phyloP scores from a whole-genome alignment of 1,284 basidiomycete species.

The Trametes pubescens region DNA sequence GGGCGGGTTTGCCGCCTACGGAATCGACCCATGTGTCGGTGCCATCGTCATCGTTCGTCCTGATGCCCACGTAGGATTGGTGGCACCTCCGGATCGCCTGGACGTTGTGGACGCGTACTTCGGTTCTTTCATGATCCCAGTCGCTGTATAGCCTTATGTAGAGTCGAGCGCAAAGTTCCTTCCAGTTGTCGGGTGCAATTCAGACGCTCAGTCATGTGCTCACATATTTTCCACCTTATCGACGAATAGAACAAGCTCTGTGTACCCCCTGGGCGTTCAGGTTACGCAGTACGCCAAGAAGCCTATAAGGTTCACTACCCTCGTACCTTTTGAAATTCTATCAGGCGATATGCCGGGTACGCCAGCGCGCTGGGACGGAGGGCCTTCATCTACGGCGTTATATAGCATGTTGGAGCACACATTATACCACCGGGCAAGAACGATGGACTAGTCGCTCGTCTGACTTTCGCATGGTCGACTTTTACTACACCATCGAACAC shows the following conservation, averaged over 20 bases:
- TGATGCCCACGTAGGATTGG: conserved; percentile 73
- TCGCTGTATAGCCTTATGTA: not conserved
- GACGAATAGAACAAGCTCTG: not conserved
- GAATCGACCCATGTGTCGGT: conserved; percentile 59
- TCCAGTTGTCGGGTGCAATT: not conserved
- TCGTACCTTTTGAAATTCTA: no score
- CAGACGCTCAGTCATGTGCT: not conserved
- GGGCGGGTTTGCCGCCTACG: conserved; percentile 56
- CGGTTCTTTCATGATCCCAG: conserved; percentile 45
- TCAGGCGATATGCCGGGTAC: no score
- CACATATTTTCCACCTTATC: not conserved
- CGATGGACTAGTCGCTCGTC: no score
- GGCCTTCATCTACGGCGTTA: no score
- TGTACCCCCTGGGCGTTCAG: no score
- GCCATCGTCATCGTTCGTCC: conserved; percentile 78
- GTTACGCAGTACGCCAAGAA: no score
- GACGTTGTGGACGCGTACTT: conserved; percentile 63
- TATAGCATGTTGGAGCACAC: no score
- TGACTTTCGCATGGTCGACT: no score
- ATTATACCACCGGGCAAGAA: no score
- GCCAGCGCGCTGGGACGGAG: no score
- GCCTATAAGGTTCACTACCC: no score
- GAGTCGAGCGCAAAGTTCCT: not conserved
- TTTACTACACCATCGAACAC: no score
- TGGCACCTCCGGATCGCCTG: conserved; percentile 57